Base-by-base conservation (phyloP, 371 early-diverging fungal genomes). In the Mortierella sp. region DNA sequence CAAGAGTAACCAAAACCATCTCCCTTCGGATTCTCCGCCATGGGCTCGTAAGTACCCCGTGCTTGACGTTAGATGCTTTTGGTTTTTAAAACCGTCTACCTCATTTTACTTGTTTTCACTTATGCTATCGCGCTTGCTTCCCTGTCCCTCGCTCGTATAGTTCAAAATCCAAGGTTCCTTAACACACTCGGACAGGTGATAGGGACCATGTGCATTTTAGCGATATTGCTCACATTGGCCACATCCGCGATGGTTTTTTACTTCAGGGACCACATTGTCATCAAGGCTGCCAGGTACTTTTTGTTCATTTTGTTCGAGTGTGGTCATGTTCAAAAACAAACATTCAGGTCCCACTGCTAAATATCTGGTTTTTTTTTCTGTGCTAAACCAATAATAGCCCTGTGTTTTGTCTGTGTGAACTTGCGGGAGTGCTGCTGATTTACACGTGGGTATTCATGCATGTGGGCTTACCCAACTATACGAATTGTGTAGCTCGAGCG, bases 241-340 rank as follows among this genome's bases (percentile, higher is more conserved):
- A 52, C 75, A 16, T 72, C 72, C 10, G 14, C 28, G 3, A 28
- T 78, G 31, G 78, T 82, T 21, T 55, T 74, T 45, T 57, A 47
- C n/a, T 78, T 24, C 48, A 73, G 79, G 1, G 34, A 79, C 13
- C 44, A 79, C 26, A 75, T 79, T 24, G 57, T 79, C 48, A 82
- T 82, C 60, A 82, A 73, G 47, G 79, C 83, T 0, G 48, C 79
- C 31, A 82, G 83, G 78, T 81, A 74, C 7, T n/a, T 21, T 21
- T 28, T 50, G 50, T 50, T 13, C 42, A 38, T 38, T 38, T 38
- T 38, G 42, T 38, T 38, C 5, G 42, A 38, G 42, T 38, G 42
- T 38, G 42, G 42, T 38, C 42, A 38, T 38, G 5, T 38, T 5
- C 42, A 38, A 3, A 38, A 3, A 38, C 42, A 38, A 38, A 38